These are phyloP conservation scores for Solanum sitiens DNA, from an alignment of 257 asterid species.

Conservation along the genomic window DNA sequence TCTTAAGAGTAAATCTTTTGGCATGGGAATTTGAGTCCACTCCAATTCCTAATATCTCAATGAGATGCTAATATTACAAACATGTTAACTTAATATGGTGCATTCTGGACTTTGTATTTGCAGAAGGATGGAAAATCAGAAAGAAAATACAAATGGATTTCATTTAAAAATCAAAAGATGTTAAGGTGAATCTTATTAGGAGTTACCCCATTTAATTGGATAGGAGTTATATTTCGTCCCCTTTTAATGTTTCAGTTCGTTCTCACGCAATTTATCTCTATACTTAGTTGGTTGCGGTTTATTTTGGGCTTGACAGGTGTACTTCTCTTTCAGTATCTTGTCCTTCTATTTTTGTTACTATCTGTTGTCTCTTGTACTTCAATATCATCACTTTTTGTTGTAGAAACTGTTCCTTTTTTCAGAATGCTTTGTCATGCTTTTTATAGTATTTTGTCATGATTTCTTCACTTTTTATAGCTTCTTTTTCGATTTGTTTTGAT, in stretches of 20 bases:
- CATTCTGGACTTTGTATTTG: background rate
- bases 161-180: background rate
- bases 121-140: background rate
- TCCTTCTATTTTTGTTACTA: background rate
- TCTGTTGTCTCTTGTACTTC: background rate
- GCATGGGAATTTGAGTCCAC: background rate
- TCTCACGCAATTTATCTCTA: background rate
- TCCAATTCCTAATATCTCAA: background rate
- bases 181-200: background rate
- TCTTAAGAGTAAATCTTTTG: background rate
- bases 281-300: background rate
- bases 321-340: background rate
- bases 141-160: background rate
- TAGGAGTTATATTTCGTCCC: background rate
- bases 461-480: background rate
- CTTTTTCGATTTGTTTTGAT: background rate
- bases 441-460: background rate
- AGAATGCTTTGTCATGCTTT: background rate
- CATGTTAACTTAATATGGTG: background rate
- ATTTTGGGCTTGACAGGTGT: background rate
- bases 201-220: background rate
- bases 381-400: background rate
- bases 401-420: background rate
- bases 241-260: background rate
- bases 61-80: background rate